Base-by-base conservation (phyloP, 192 early-diverging fungal genomes). In the Coemansia sp. region DNA sequence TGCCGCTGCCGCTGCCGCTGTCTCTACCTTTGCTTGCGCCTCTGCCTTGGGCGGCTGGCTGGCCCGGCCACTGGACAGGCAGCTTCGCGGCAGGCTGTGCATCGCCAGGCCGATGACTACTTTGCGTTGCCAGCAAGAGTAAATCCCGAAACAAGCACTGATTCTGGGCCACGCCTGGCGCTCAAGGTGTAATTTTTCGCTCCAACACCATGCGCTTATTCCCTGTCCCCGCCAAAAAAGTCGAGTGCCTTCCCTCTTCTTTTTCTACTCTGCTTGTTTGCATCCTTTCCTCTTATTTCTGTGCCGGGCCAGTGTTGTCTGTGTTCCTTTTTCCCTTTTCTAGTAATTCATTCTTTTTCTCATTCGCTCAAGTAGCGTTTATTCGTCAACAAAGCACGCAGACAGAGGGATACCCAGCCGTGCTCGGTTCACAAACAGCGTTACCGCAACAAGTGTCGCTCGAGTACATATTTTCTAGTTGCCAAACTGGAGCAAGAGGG, bases 401-500 rank as follows among this genome's bases (percentile, higher is more conserved):
- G 35, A 40, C n/a, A 40, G n/a, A 40, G n/a, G 35, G 35, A 40
- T 3, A 40, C n/a, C n/a, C n/a, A n/a, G n/a, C 12, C 11, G 12
- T 16, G 35, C 19, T 21, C 19, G 6, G 43, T 44, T 44, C 8
- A n/a, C 18, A 44, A 44, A 44, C 8, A 44, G 43, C 43, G 43
- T 40, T 40, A 16, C 35, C 35, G 16, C 33, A 35, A 35, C 33
- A 35, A 40, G 35, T 40, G 35, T 40, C 43, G 7, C 43, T 44
- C 18, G 43, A n/a, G 16, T 44, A 19, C 19, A 19, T 8, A n/a
- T 16, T 44, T 16, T 40, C 35, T 44, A 14, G 40, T 44, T 44
- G 55, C 16, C 38, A 56, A 56, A 14, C 40, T 56, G 55, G 55
- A 56, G 55, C 40, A 44, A 40, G 43, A 56, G 40, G 55, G 21